phyloP scores from a whole-genome alignment of 2,329 filamentous ascomycete species.

The Cytospora chrysosperma region DNA sequence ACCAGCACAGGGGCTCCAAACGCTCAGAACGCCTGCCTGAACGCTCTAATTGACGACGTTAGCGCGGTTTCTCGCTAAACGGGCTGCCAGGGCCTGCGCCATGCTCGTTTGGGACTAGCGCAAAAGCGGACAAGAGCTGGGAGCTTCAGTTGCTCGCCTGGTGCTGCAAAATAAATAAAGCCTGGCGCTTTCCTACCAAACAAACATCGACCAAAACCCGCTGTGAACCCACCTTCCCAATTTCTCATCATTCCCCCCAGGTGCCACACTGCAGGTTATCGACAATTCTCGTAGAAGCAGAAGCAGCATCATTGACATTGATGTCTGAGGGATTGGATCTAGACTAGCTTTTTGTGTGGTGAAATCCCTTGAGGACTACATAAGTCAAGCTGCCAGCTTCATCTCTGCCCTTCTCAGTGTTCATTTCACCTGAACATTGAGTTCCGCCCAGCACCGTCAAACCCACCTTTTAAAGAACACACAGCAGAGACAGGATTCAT shows the following conservation, averaged over 20 bases:
- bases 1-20: neutral
- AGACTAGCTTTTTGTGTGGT: conserved; percentile 6
- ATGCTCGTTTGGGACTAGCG: neutral
- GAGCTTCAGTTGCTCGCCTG: conserved; percentile 14
- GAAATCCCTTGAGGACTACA: conserved; percentile 5
- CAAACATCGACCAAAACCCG: conserved; percentile 11
- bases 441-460: neutral
- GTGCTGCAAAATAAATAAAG: too few relatives aligned
- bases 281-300: conserved; percentile 17
- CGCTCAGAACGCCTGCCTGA: too few relatives aligned
- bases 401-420: conserved; percentile 3
- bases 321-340: conserved; percentile 6
- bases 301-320: neutral
- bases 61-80: neutral
- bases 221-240: conserved; percentile 9
- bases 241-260: conserved; percentile 3
- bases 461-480: neutral
- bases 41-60: neutral
- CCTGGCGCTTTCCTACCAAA: neutral
- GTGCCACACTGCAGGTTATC: neutral
- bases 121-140: conserved; percentile 3
- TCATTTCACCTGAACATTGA: neutral
- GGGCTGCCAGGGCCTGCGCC: neutral
- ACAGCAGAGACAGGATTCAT: neutral
- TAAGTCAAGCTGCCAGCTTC: conserved; percentile 11